phyloP scores from a whole-genome alignment of 352 stramenopile genomes.

The Globisporangium perplexum region DNA sequence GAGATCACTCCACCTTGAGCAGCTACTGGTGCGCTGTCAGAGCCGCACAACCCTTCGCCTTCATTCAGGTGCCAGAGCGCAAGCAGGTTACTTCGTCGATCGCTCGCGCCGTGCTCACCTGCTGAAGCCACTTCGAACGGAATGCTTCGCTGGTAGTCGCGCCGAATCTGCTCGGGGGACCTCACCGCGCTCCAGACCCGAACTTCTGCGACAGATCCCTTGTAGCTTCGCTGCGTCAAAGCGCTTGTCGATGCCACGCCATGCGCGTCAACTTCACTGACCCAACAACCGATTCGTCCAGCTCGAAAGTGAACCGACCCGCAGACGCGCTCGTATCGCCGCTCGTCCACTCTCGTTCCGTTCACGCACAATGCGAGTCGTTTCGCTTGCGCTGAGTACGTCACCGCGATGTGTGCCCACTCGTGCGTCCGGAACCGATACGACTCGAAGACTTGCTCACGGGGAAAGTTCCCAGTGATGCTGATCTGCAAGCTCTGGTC shows the following conservation, averaged over 20 bases:
- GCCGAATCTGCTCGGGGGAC: constrained; percentile 31
- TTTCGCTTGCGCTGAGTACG: constrained; percentile 30
- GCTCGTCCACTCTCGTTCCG: constrained; percentile 25
- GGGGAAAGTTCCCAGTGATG: constrained; percentile 66
- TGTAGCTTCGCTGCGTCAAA: constrained; percentile 53
- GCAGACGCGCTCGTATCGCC: constrained; percentile 37
- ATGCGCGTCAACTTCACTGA: constrained; percentile 40
- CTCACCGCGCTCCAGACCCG: constrained; percentile 60
- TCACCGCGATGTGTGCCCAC: constrained; percentile 66
- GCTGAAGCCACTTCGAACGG: constrained; percentile 23
- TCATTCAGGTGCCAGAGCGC: constrained; percentile 74
- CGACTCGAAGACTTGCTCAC: constrained; percentile 57
- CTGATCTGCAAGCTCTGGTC: constrained; percentile 59
- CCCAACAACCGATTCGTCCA: constrained; percentile 68
- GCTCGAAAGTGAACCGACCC: constrained; percentile 41
- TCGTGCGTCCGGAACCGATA: constrained; percentile 47
- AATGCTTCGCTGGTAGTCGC: constrained; percentile 61
- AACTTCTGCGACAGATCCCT: constrained; percentile 68
- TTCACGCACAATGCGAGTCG: constrained; percentile 52
- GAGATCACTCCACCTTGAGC: constrained; percentile 5
- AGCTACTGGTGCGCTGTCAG: constrained; percentile 24
- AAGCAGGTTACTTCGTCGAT: constrained; percentile 21
- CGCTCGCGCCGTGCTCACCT: constrained; percentile 1
- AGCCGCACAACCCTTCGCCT: constrained; percentile 62
- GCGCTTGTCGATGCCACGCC: constrained; percentile 21